Evolutionary conservation across 768 basidiomycete genomes (phyloP).

Genomic region (Candolleomyces eurysporus): DNA sequence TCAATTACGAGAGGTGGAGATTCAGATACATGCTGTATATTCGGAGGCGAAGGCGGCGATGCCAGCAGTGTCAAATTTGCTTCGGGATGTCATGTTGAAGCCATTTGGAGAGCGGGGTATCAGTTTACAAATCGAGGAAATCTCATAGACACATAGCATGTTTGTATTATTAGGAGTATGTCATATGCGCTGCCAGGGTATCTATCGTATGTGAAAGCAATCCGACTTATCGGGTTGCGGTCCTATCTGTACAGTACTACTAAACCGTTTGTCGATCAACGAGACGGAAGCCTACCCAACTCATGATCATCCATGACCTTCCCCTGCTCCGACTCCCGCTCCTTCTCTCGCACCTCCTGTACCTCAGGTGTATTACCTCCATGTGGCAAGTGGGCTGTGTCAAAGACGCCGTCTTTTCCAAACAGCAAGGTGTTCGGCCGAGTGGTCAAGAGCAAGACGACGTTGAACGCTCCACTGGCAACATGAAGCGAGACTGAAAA

Average conservation of each 20-base stretch:
- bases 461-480: slow-evolving; percentile 40
- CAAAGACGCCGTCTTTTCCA: background rate
- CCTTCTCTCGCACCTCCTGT: too few relatives aligned
- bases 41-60: background rate
- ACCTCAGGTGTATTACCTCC: too few relatives aligned
- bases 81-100: background rate
- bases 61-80: background rate
- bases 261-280: background rate
- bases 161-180: too few relatives aligned
- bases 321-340: background rate
- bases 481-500: slow-evolving; percentile 29
- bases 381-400: background rate
- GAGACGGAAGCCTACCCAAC: background rate
- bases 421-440: slow-evolving; percentile 35
- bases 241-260: too few relatives aligned
- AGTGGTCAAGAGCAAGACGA: slow-evolving; percentile 34
- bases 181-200: too few relatives aligned
- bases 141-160: too few relatives aligned
- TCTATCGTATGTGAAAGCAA: too few relatives aligned
- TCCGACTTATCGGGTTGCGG: too few relatives aligned
- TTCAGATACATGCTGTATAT: background rate
- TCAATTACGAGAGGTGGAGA: background rate
- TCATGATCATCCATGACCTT: background rate
- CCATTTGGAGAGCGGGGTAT: background rate
- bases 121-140: too few relatives aligned